phyloP scores from a whole-genome alignment of 495 filamentous ascomycete species.

The Penicillium antarcticum region DNA sequence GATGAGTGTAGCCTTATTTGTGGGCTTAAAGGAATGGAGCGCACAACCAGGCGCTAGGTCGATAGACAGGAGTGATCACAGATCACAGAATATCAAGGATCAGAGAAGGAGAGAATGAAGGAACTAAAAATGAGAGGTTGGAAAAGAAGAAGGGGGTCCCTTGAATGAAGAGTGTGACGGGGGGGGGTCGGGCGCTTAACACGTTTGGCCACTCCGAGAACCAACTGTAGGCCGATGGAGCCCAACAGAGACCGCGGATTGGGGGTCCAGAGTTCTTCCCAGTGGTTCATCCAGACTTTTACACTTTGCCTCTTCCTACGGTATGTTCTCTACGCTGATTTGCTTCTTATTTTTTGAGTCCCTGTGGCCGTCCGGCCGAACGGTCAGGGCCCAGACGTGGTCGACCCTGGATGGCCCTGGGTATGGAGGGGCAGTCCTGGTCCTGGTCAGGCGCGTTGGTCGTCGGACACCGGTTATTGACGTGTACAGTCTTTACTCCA shows the following conservation, averaged over 20 bases:
- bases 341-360: too few species aligned
- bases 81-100: conserved; percentile 39
- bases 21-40: conserved; percentile 32
- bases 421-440: conserved; percentile 11
- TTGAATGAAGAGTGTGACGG: not conserved
- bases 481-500: not conserved
- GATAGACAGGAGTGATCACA: conserved; percentile 38
- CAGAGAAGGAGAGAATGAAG: conserved; percentile 28
- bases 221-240: not conserved
- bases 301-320: conserved; percentile 2
- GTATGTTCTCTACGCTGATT: not conserved
- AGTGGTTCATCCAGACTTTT: conserved; percentile 10
- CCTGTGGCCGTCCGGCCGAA: too few species aligned
- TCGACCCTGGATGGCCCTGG: not conserved
- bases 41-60: conserved; percentile 38
- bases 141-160: conserved; percentile 10
- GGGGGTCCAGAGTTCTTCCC: not conserved
- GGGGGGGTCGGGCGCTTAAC: conserved; percentile 7
- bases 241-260: not conserved
- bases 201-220: not conserved
- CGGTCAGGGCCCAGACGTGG: too few species aligned
- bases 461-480: not conserved
- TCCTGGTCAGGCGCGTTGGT: conserved; percentile 4
- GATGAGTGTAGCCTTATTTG: conserved; percentile 17
- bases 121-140: conserved; percentile 17